phyloP scores from a whole-genome alignment of 331 rosid species.

The Ulmus americana region DNA sequence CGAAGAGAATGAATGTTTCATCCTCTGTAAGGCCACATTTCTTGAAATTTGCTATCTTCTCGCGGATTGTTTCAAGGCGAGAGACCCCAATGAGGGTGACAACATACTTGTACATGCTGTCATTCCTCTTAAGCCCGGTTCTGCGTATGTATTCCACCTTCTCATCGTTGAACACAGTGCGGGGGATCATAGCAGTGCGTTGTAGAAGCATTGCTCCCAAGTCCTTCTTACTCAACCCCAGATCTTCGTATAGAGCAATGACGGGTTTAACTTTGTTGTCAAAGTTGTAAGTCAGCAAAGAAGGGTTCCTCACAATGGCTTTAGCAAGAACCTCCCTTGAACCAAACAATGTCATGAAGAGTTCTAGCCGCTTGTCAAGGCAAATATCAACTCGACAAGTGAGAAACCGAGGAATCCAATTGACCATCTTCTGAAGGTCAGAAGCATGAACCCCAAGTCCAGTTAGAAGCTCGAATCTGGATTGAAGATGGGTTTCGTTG shows the following conservation, averaged over 20 bases:
- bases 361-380: conserved; percentile 46
- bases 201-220: conserved; percentile 46
- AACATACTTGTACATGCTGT: conserved; percentile 64
- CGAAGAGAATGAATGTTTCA: conserved; percentile 45
- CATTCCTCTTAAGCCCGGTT: conserved; percentile 42
- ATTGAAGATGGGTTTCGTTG: conserved; percentile 36
- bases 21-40: conserved; percentile 59
- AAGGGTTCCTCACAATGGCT: conserved; percentile 75
- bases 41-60: conserved; percentile 43
- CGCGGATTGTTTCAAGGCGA: conserved; percentile 54
- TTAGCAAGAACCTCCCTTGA: conserved; percentile 50
- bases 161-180: conserved; percentile 60
- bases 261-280: conserved; percentile 32
- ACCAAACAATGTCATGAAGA: conserved; percentile 52
- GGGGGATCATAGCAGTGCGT: conserved; percentile 54
- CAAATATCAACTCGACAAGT: conserved; percentile 27
- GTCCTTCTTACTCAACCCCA: conserved; percentile 55
- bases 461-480: conserved; percentile 41
- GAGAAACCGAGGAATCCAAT: conserved; percentile 65
- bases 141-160: conserved; percentile 56
- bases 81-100: conserved; percentile 66
- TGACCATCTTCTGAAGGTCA: conserved; percentile 55
- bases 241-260: conserved; percentile 40
- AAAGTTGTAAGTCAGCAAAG: conserved; percentile 46
- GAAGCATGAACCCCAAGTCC: conserved; percentile 47